Evolutionary conservation across 768 basidiomycete genomes (phyloP), one percentile per base, ranked within the genome.

Genomic region (Macrolepiota fuliginosa): DNA sequence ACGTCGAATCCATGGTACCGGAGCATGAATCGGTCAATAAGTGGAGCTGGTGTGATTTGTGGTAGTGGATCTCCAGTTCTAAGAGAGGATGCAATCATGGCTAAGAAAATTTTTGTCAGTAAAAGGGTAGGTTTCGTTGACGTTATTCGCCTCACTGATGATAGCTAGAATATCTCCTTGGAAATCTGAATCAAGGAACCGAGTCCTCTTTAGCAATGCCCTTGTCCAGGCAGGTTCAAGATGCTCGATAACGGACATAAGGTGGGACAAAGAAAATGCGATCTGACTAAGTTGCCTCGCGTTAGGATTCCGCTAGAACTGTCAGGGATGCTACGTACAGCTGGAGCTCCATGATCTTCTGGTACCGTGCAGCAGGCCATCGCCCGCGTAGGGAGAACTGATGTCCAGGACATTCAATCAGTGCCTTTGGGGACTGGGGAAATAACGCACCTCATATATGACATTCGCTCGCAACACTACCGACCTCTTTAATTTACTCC

Each of bases 141-240:
- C 29, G 17, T 42, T 47, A 13, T 24, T 10, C 17, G 29, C 68
- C 83, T 54, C 62, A 89, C 90, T 88, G 61, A 94, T 86, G 6
- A 94, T 90, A 10, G 92, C 90, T 3, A 95, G 78, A 6, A 93
- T 79, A 59, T 94, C 92, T 1, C 93, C 94, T 64, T 94, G 87
- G 65, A 95, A 95, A 64, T 87, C 85, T 0, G 88, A 79, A 68
- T 95, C 92, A 37, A 87, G 76, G 62, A 96, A 82, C 11, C 91
- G 79, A 0, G 91, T 91, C 35, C 92, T 77, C 19, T 82, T 81
- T 17, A 95, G 79, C 64, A 94, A 86, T 0, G 92, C 92, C 11
- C 80, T 79, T 1, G 88, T 79, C 93, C 94, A 96, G 11, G 85
- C 79, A 1, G 86, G 85, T 52, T 93, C 89, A 53, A 95, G 77